Conservation (phyloP, 306 rosid species). For the Arachis stenosperma region DNA sequence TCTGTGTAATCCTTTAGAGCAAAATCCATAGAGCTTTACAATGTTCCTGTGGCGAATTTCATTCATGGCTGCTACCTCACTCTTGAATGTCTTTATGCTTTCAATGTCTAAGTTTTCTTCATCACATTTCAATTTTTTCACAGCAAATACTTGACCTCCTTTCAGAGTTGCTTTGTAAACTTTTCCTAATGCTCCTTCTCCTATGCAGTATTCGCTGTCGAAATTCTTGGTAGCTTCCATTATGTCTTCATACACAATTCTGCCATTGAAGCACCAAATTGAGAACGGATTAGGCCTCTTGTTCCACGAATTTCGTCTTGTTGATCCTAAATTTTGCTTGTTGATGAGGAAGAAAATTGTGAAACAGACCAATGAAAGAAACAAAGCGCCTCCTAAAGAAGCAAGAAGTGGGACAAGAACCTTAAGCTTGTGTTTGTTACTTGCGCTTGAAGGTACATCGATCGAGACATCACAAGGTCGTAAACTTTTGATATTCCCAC, state of each 20-base stretch:
- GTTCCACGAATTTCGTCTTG: neutral
- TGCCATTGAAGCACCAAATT: constrained; percentile 53
- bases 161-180: constrained; percentile 46
- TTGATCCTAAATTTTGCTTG: constrained; percentile 30
- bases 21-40: constrained; percentile 57
- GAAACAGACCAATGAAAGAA: constrained; percentile 26
- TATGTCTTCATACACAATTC: constrained; percentile 48
- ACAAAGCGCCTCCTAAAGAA: constrained; percentile 41
- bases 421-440: constrained; percentile 32
- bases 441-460: constrained; percentile 18
- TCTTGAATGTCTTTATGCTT: constrained; percentile 41
- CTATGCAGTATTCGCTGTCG: constrained; percentile 45
- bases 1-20: constrained; percentile 44
- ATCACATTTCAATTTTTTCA: constrained; percentile 50
- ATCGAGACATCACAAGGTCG: constrained; percentile 32
- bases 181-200: constrained; percentile 51
- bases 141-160: constrained; percentile 55
- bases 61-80: constrained; percentile 48
- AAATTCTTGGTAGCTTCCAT: constrained; percentile 49
- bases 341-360: constrained; percentile 12
- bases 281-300: constrained; percentile 35
- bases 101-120: constrained; percentile 38
- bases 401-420: constrained; percentile 35
- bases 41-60: constrained; percentile 53
- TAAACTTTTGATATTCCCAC: constrained; percentile 43